Base-by-base conservation (phyloP, 768 basidiomycete genomes). In the Hygrocybe punicea region DNA sequence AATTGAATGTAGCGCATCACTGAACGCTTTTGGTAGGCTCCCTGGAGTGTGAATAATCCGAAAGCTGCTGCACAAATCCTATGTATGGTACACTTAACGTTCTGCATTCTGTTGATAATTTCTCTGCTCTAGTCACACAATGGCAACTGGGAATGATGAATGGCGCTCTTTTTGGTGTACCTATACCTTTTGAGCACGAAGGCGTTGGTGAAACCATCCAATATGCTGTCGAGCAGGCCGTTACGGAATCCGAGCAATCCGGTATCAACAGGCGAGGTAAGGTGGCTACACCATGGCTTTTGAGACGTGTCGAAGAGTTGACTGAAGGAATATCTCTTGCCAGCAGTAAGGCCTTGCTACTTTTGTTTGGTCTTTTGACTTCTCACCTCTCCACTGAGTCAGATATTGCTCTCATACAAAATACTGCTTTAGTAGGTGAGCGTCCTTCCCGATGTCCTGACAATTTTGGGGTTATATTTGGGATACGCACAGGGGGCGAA, bases 221-320 rank as follows among this genome's bases (percentile, higher is more conserved):
- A 68, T 67, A 76, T 42, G 85, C 86, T 0, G 89, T 98, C 7
- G 86, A 95, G 56, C 85, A 84, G 63, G 97, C 97, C 6, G 81
- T 99, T 5, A 67, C 69, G 13, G 96, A 99, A 72, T 88, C 91
- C 4, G 86, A 91, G 59, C 79, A 81, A 57, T 87, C 86, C 60
- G 93, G 94, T 2, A 75, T 96, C 46, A 87, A 81, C 64, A 84
- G 77, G 63, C 76, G 79, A 16, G 97, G 97, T 2, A 98, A 97
- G 63, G 90, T 93, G 58, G 93, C 83, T 6, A 99, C 97, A 1
- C 97, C 97, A 6, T 98, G 96, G 96, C 76, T 99, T 9, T 76
- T 99, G 29, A 77, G 80, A 44, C 84, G 96, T 29, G 86, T 98
- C 2, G 80, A 81, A 14, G 88, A 96, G 67, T 76, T 98, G 48